Evolutionary conservation across 306 rosid species (phyloP).

Genomic region (Corylus heterophylla): DNA sequence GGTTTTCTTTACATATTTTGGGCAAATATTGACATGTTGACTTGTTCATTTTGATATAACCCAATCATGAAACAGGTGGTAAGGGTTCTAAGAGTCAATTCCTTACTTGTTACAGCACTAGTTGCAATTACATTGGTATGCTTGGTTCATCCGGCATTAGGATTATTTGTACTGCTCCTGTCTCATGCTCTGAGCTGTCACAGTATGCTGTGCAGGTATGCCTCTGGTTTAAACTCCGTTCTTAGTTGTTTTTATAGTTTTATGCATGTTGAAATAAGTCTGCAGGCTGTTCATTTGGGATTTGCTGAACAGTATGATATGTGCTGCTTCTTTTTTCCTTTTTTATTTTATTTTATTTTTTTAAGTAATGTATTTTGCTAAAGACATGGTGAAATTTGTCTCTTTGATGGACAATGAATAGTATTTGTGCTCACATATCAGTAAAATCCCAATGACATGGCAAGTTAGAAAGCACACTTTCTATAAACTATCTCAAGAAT

Average conservation of each 20-base stretch:
- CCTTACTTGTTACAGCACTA: conserved; percentile 57
- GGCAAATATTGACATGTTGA: conserved; percentile 23
- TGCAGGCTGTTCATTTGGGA: not conserved
- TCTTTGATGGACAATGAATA: not conserved
- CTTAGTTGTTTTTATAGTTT: not conserved
- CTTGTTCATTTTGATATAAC: conserved; percentile 28
- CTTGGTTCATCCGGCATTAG: conserved; percentile 84
- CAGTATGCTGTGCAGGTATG: conserved; percentile 83
- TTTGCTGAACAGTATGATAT: not conserved
- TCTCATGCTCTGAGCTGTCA: conserved; percentile 86
- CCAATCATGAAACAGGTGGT: conserved; percentile 54
- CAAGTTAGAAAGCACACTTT: not conserved
- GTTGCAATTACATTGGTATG: conserved; percentile 68
- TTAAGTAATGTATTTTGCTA: not conserved
- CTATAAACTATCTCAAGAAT: not conserved
- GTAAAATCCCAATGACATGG: not conserved
- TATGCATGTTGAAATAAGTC: not conserved
- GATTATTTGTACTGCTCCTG: conserved; percentile 63
- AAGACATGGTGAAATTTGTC: not conserved
- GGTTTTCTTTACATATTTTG: conserved; percentile 2
- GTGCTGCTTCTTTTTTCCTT: not conserved
- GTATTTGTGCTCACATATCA: not conserved
- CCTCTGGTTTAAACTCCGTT: conserved; percentile 23
- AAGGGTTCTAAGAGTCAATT: conserved; percentile 64
- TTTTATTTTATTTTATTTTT: too few species aligned